A percentile compares a stretch with the other conserved stretches of the same genome.
Conservation (phyloP, 2,329 filamentous ascomycete genomes). For the Ophiostoma quercus region DNA sequence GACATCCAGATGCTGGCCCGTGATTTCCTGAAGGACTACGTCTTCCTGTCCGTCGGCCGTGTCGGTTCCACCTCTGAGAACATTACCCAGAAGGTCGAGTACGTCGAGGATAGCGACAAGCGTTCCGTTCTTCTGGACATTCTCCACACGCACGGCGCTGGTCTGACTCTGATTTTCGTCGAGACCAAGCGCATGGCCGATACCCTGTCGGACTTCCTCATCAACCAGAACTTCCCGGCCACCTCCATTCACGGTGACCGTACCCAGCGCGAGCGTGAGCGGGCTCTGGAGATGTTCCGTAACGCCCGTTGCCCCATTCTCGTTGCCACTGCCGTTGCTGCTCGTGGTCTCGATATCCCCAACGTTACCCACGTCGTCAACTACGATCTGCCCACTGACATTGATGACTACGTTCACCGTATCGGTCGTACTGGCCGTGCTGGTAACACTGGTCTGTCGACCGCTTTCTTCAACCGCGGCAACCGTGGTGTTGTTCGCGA, state of each 20-base stretch:
- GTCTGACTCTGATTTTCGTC: constrained; percentile 94
- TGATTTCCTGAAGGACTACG: constrained; percentile 98
- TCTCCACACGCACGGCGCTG: constrained; percentile 82
- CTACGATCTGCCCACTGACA: constrained; percentile 87
- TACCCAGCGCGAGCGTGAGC: constrained; percentile 97
- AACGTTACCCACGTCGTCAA: constrained; percentile 98
- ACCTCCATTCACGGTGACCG: constrained; percentile 98
- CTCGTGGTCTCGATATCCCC: constrained; percentile 84
- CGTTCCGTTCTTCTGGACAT: constrained; percentile 96
- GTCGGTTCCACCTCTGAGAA: constrained; percentile 99
- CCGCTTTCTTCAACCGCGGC: constrained; percentile 99
- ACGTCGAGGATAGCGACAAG: constrained; percentile 91
- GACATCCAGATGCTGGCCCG: constrained; percentile 99
- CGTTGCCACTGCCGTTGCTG: constrained; percentile 93
- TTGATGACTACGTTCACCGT: constrained; percentile 96
- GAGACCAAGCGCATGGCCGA: constrained; percentile 99
- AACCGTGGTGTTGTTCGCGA: constrained; percentile 97
- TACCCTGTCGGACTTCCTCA: constrained; percentile 92
- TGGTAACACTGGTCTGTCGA: constrained; percentile 96
- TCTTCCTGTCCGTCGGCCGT: constrained; percentile 97
- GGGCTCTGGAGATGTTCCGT: constrained; percentile 95
- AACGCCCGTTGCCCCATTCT: constrained; percentile 92
- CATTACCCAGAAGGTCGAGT: constrained; percentile 98
- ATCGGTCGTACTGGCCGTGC: constrained; percentile 99
- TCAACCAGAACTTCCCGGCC: constrained; percentile 97